phyloP scores from a whole-genome alignment of 2,329 filamentous ascomycete genomes.

The Cercospora nicotianae region DNA sequence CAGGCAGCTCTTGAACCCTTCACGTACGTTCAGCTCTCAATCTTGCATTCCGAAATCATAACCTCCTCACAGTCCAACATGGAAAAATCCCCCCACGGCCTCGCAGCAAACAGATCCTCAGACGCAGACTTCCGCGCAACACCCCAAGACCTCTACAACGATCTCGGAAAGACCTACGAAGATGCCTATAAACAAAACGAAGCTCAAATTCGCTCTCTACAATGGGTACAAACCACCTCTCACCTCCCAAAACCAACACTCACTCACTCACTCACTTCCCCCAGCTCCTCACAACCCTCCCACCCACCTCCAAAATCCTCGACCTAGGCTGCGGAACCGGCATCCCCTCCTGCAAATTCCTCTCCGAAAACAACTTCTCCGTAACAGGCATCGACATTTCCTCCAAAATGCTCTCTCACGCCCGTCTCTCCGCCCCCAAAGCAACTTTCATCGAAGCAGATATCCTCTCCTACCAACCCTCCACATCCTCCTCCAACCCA shows the following conservation, averaged over 20 bases:
- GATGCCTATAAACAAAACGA: conserved; percentile 7
- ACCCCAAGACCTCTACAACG: conserved; percentile 14
- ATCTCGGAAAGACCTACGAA: conserved; percentile 15
- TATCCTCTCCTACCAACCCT: neutral
- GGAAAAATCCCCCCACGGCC: neutral
- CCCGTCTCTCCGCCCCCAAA: conserved; percentile 14
- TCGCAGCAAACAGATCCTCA: neutral
- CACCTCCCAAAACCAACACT: too few species aligned
- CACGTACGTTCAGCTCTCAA: neutral
- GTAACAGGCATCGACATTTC: conserved; percentile 38
- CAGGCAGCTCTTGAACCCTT: neutral
- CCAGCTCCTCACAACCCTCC: conserved; percentile 19
- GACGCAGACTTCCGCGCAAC: conserved; percentile 2
- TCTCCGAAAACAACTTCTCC: conserved; percentile 32
- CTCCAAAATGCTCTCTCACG: conserved; percentile 36
- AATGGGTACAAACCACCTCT: neutral
- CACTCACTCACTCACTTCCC: neutral
- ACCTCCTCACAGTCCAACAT: neutral
- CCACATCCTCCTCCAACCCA: too few species aligned
- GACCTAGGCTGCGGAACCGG: conserved; percentile 41
- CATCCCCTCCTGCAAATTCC: conserved; percentile 33
- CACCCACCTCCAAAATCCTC: conserved; percentile 25
- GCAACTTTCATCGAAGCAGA: conserved; percentile 9
- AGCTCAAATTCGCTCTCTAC: conserved; percentile 8
- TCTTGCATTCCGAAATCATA: neutral